Evolutionary conservation across 2,329 filamentous ascomycete species (phyloP).

Genomic region (Claviceps quebecensis): DNA sequence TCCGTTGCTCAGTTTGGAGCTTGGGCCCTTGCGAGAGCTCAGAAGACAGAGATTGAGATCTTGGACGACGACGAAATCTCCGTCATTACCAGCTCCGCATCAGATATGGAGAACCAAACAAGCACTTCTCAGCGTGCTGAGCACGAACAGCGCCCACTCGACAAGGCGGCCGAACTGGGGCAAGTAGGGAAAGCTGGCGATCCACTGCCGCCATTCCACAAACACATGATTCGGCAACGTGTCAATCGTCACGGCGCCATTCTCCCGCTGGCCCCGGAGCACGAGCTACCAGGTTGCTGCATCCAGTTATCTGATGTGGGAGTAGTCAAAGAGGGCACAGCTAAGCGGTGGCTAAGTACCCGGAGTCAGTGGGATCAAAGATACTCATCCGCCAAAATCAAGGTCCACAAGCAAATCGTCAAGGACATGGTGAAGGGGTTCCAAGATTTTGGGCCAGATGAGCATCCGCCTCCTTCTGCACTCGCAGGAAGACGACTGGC

Average conservation of each 20-base stretch:
- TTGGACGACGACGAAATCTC: conserved; percentile 66
- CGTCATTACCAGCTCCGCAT: conserved; percentile 49
- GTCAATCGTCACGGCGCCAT: conserved; percentile 68
- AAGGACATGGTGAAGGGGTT: conserved; percentile 62
- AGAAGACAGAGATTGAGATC: conserved; percentile 68
- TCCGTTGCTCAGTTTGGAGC: conserved; percentile 86
- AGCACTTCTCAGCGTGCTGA: conserved; percentile 10
- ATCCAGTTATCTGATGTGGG: conserved; percentile 55
- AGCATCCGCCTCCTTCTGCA: conserved; percentile 71
- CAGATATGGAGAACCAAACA: conserved; percentile 16
- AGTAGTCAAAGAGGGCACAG: conserved; percentile 63
- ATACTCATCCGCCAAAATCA: conserved; percentile 54
- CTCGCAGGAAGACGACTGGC: conserved; percentile 55
- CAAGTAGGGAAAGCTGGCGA: conserved; percentile 79
- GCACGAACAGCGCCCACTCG: conserved; percentile 7
- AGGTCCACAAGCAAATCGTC: conserved; percentile 58
- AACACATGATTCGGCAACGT: conserved; percentile 85
- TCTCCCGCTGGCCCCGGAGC: conserved; percentile 48
- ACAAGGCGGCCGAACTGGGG: conserved; percentile 11
- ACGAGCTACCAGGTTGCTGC: conserved; percentile 50
- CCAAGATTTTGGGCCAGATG: conserved; percentile 53
- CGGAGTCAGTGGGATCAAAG: conserved; percentile 60
- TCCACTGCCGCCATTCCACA: conserved; percentile 61
- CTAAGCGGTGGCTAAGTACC: conserved; percentile 70
- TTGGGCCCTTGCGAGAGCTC: conserved; percentile 75